These are phyloP conservation scores for Cytospora leucostoma DNA, from an alignment of 2,329 filamentous ascomycete genomes.

Conservation along the genomic window DNA sequence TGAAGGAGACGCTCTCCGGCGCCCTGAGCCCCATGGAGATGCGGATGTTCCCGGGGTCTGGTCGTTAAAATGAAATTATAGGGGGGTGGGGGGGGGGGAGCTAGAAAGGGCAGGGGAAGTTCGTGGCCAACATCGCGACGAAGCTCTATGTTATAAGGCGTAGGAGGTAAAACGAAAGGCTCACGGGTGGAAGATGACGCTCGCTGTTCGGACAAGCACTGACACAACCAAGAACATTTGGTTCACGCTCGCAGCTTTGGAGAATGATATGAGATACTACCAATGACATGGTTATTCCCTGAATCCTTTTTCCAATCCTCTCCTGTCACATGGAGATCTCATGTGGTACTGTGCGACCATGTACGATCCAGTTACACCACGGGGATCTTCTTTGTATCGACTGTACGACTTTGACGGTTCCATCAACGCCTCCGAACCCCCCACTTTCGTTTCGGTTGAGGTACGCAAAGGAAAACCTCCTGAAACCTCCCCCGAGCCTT, in stretches of 20 bases:
- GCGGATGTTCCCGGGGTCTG: conserved; percentile 1
- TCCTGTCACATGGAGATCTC: background rate
- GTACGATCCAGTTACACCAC: conserved; percentile 8
- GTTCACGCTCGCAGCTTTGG: background rate
- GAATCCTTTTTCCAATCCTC: background rate
- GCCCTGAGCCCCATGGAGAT: background rate
- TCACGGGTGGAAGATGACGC: background rate
- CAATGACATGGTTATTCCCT: background rate
- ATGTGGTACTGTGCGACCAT: background rate
- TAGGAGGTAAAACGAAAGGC: background rate
- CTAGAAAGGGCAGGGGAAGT: background rate
- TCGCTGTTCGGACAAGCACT: background rate
- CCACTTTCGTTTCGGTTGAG: background rate
- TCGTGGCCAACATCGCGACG: background rate
- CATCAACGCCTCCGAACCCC: background rate
- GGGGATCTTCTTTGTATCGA: conserved; percentile 4
- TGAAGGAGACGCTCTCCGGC: conserved; percentile 7
- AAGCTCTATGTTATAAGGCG: background rate
- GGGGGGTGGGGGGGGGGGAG: no score
- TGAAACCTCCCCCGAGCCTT: background rate
- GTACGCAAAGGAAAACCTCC: background rate
- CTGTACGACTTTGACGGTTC: background rate
- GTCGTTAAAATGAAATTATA: no score
- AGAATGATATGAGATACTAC: background rate
- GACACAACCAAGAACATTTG: background rate